Evolutionary conservation across 768 basidiomycete genomes (phyloP), one percentile per base, ranked within the genome.

Genomic region (Polyporus arcularius): DNA sequence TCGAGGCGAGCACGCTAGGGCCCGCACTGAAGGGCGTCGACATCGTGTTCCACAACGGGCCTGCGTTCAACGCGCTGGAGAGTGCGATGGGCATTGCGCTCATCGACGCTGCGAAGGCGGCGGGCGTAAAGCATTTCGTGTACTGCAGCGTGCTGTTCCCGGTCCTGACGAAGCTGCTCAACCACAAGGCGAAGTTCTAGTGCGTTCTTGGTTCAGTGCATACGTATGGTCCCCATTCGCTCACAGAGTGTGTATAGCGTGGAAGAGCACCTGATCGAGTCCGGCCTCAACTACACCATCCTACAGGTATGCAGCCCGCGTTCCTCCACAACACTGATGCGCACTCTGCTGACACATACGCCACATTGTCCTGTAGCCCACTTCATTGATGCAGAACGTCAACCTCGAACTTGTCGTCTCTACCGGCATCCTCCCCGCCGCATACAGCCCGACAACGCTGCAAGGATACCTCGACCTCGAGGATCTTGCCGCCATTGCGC

Each of bases 231-330:
- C 43, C n/a, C 3, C 16, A 3, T 45, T 4, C 43, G 9, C 21
- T 21, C 7, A 8, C 43, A 18, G n/a, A 8, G 8, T 52, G n/a
- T 41, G 8, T 38, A 35, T 16, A 73, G 72, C 54, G 67, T 75
- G 32, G 75, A 78, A 63, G 71, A 77, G 53, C 72, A 76, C 38
- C 72, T 78, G 9, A 68, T 74, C 46, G 74, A 75, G 47, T 74
- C 73, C 15, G 73, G 74, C 26, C 38, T 77, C 45, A 62, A 69
- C 46, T 75, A 75, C 62, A 76, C 76, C n/a, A 75, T 78, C 50
- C 69, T 75, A 21, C 66, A 73, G 67, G 70, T 66, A 47, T 11
- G 35, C 35, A 35, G 35, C 35, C 35, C 11, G 35, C 7, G 11
- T 35, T 35, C 35, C 35, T 26, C 21, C 21, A 26, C 21, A 26